phyloP scores from a whole-genome alignment of 331 rosid species.

The Stylosanthes scabra region DNA sequence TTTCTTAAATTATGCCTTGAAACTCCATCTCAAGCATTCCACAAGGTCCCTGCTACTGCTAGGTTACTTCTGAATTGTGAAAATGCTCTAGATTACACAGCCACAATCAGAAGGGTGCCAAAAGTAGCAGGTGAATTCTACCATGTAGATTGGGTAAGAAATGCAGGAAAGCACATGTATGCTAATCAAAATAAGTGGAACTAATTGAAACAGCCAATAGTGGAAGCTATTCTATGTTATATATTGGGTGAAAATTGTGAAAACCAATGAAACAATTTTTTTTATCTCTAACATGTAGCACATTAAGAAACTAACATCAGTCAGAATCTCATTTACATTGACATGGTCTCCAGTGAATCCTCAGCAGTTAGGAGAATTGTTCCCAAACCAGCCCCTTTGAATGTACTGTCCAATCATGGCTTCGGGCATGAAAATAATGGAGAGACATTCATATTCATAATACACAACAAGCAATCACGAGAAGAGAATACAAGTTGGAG shows the following conservation, averaged over 20 bases:
- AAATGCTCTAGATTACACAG: slow-evolving; percentile 2
- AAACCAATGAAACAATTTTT: neutral
- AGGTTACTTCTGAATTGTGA: slow-evolving; percentile 18
- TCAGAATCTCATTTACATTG: neutral
- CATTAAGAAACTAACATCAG: slow-evolving; percentile 4
- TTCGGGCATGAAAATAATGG: slow-evolving; percentile 13
- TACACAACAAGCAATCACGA: slow-evolving; percentile 17
- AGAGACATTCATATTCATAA: neutral
- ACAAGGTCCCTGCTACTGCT: slow-evolving; percentile 17
- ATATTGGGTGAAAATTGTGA: neutral
- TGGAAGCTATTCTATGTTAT: neutral
- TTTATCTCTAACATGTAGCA: neutral
- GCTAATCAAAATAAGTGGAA: neutral
- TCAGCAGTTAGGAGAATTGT: neutral
- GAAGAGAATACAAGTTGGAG: slow-evolving; percentile 33
- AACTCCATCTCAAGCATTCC: slow-evolving; percentile 30
- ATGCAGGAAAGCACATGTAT: neutral
- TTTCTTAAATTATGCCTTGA: slow-evolving; percentile 27
- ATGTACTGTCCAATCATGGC: neutral
- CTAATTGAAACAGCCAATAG: neutral
- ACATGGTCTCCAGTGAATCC: neutral
- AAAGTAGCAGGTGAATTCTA: slow-evolving; percentile 6
- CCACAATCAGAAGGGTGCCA: slow-evolving; percentile 33
- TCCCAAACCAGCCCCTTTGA: neutral
- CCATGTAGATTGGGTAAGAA: neutral